Evolutionary conservation across 345 rosid genomes (phyloP).

Genomic region (Melaleuca quinquenervia): DNA sequence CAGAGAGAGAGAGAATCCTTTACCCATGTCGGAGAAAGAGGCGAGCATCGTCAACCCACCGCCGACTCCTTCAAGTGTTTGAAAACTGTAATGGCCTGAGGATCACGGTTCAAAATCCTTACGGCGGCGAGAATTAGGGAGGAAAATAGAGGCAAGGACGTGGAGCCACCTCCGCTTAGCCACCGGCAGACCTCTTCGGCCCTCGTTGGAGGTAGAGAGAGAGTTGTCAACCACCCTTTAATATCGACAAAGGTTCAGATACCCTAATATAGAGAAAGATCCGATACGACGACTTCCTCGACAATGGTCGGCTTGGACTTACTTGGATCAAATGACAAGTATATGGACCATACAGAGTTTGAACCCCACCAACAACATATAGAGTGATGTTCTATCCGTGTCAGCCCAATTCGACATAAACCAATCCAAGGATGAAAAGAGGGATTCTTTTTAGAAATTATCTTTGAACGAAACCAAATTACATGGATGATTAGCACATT

Average conservation of each 20-base stretch:
- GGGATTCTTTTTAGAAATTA: not conserved
- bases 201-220: not conserved
- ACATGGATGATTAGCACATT: not conserved
- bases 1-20: not conserved
- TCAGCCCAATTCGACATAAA: not conserved
- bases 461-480: not conserved
- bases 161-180: not conserved
- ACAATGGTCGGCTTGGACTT: not conserved
- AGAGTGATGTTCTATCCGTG: not conserved
- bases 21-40: not conserved
- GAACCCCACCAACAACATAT: not conserved
- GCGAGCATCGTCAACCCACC: not conserved
- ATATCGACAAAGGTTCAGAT: not conserved
- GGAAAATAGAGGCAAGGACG: not conserved
- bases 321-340: not conserved
- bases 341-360: not conserved
- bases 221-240: not conserved
- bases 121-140: not conserved
- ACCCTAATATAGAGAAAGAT: not conserved
- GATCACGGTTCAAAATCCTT: not conserved
- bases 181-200: not conserved
- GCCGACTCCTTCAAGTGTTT: not conserved
- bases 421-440: not conserved
- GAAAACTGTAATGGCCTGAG: fast-evolving
- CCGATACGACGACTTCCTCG: not conserved